phyloP scores from a whole-genome alignment of 2,329 filamentous ascomycete species.

The Escovopsis sp. region DNA sequence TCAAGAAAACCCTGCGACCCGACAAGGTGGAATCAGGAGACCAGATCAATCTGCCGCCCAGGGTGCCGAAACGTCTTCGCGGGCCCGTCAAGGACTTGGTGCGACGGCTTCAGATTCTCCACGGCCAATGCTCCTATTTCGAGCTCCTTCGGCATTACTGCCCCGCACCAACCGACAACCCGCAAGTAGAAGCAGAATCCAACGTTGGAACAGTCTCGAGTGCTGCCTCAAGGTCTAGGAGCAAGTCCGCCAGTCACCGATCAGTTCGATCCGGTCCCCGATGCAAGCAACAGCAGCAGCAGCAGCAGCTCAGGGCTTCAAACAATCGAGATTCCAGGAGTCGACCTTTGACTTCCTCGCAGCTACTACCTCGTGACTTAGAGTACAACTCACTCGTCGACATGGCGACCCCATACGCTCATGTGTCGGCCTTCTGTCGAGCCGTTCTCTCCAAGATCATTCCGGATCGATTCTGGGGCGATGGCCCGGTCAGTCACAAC shows the following conservation, averaged over 20 bases:
- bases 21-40: slow-evolving; percentile 1
- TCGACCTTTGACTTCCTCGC: neutral
- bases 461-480: slow-evolving; percentile 62
- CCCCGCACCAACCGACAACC: slow-evolving; percentile 28
- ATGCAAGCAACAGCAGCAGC: neutral
- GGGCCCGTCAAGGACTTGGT: slow-evolving; percentile 46
- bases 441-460: slow-evolving; percentile 59
- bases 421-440: slow-evolving; percentile 78
- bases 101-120: slow-evolving; percentile 51
- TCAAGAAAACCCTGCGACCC: slow-evolving; percentile 24
- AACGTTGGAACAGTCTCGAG: no score
- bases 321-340: no score
- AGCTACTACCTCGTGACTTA: slow-evolving; percentile 3
- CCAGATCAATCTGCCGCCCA: slow-evolving; percentile 9
- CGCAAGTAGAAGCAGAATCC: neutral
- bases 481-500: slow-evolving; percentile 41
- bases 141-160: slow-evolving; percentile 72
- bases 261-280: neutral
- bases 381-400: slow-evolving; percentile 39
- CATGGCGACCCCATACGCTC: slow-evolving; percentile 49
- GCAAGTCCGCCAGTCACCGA: neutral
- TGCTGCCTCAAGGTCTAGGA: no score
- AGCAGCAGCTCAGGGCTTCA: no score
- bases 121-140: slow-evolving; percentile 65
- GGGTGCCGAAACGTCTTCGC: slow-evolving; percentile 53